A percentile compares a stretch with the other conserved stretches of the same genome.
Conservation (phyloP, 139 green algal genomes). For the Volvox reticuliferus region DNA sequence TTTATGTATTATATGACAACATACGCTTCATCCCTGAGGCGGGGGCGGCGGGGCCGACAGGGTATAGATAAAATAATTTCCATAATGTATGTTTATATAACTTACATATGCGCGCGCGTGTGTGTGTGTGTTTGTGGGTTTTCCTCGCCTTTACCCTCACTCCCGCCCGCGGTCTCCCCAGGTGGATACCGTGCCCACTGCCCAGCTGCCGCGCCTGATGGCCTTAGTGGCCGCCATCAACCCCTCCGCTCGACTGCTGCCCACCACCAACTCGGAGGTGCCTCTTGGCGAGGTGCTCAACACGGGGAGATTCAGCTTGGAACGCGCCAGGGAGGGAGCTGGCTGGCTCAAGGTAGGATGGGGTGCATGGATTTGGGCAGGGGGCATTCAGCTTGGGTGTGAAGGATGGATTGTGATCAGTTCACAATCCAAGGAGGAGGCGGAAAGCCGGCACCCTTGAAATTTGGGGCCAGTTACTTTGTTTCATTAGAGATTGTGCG, state of each 20-base stretch:
- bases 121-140: no score
- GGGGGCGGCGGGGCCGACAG: no score
- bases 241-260: slow-evolving; percentile 67
- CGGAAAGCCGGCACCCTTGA: no score
- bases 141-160: not conserved
- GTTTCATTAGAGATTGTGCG: no score
- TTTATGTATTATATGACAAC: no score
- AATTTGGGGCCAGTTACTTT: no score
- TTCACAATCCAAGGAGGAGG: no score
- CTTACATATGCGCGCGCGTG: no score
- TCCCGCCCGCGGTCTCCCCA: slow-evolving; percentile 26
- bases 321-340: slow-evolving; percentile 66
- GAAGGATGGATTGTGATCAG: not conserved
- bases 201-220: slow-evolving; percentile 38
- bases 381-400: not conserved
- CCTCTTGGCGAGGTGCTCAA: slow-evolving; percentile 61
- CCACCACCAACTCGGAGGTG: slow-evolving; percentile 51
- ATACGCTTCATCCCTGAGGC: no score
- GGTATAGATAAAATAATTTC: no score
- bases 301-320: slow-evolving; percentile 75
- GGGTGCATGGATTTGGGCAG: not conserved
- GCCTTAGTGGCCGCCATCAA: slow-evolving; percentile 70
- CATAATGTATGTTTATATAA: no score
- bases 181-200: slow-evolving; percentile 51
- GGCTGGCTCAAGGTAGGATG: slow-evolving; percentile 77